A percentile compares a stretch with the other conserved stretches of the same genome.
These are phyloP conservation scores for Colletotrichum limetticola DNA, from an alignment of 2,329 filamentous ascomycete species.

Conservation along the genomic window DNA sequence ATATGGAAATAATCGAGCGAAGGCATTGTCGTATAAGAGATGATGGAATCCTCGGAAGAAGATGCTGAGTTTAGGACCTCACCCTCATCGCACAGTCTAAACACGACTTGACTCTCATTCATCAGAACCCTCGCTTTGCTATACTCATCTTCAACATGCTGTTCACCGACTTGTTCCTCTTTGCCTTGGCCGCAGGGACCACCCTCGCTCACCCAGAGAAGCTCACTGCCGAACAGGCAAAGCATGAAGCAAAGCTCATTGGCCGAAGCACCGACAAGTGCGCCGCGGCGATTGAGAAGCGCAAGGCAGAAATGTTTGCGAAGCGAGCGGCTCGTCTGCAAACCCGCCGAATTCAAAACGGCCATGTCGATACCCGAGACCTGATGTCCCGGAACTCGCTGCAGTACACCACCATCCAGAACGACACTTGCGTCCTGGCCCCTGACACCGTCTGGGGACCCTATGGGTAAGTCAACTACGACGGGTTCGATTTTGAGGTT, in stretches of 20 bases:
- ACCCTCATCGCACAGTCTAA: background rate
- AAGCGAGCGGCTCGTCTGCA: background rate
- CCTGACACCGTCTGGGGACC: conserved; percentile 59
- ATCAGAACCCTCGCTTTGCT: background rate
- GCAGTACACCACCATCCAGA: conserved; percentile 38
- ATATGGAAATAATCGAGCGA: background rate
- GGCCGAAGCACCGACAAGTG: conserved; percentile 52
- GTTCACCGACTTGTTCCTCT: background rate
- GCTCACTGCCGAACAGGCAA: conserved; percentile 57
- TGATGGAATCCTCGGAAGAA: background rate
- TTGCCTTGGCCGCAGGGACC: background rate
- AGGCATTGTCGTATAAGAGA: background rate
- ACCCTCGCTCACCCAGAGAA: conserved; percentile 58
- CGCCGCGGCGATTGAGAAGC: conserved; percentile 55
- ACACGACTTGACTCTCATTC: background rate
- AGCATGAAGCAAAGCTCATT: conserved; percentile 58
- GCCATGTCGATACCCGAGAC: conserved; percentile 40
- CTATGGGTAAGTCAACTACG: conserved; percentile 47
- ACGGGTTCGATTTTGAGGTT: no score
- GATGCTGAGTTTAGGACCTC: background rate
- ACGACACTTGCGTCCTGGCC: conserved; percentile 54
- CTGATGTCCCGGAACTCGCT: conserved; percentile 44
- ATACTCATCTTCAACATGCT: background rate
- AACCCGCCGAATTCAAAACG: background rate
- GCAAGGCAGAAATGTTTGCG: conserved; percentile 54